Base-by-base conservation (phyloP, 306 rosid species). In the Citrullus colocynthis region DNA sequence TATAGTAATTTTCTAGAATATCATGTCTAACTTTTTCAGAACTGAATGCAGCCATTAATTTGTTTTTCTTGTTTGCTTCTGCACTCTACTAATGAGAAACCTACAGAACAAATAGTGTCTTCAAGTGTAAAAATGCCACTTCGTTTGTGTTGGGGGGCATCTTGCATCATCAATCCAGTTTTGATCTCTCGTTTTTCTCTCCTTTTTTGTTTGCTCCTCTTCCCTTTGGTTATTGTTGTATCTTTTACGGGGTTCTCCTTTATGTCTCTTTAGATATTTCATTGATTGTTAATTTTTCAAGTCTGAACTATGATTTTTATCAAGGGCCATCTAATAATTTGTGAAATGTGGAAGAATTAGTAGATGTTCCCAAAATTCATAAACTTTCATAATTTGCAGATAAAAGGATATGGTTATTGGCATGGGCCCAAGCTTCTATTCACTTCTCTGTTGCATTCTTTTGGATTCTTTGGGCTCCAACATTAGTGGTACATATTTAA, bases 391-490 rank as follows among this genome's bases (percentile, higher is more conserved):
- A 58, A 80, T 81, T 86, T 77, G 75, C 97, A 95, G 99, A 95
- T 92, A 92, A 89, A 91, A 95, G 97, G 88, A 81, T 95, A 80
- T 95, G 91, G 97, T 84, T 95, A 80, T 85, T 95, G 88, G 91
- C 85, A 56, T 90, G 91, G 91, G 97, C 97, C 84, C 97, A 95
- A 81, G 86, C 96, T 84, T 90, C 92, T 85, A 88, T 95, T 84
- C 87, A 92, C 85, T 89, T 92, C 88, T 92, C 99, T 72, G 75
- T 86, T 66, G 87, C 91, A 49, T 79, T 89, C 59, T 88, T 92
- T 79, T 95, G 99, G 99, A 85, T 92, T 78, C 90, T 95, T 21
- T 95, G 97, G 99, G 97, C 97, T 30, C 97, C 99, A 71, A 90
- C 93, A n/a, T 82, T 95, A 73, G 99, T 95, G 99, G 99, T 95